Evolutionary conservation across 164 flowering plant species (phyloP).

Genomic region (Nymphaea thermarum): DNA sequence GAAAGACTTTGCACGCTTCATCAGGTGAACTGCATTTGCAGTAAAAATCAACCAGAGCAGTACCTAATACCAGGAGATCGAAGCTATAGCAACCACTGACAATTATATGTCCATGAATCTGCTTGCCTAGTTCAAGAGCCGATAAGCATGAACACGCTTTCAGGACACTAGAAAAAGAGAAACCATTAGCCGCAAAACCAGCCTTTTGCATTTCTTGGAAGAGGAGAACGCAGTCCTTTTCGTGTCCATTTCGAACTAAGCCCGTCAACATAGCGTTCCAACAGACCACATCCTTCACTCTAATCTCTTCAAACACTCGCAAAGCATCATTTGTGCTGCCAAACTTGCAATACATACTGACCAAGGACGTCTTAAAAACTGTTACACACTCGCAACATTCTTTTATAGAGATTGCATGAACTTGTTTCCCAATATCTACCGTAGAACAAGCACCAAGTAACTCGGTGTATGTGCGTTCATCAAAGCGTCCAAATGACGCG

Average conservation of each 20-base stretch:
- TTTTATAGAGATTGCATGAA: conserved; percentile 33
- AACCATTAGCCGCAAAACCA: conserved; percentile 20
- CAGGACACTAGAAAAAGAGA: conserved; percentile 36
- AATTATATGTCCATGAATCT: conserved; percentile 34
- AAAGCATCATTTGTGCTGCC: conserved; percentile 22
- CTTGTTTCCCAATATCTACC: conserved; percentile 24
- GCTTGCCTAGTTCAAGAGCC: conserved; percentile 30
- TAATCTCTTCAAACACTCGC: conserved; percentile 26
- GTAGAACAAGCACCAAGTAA: conserved; percentile 29
- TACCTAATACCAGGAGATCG: conserved; percentile 32
- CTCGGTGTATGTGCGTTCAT: conserved; percentile 34
- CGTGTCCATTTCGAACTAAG: conserved; percentile 23
- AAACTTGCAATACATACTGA: conserved; percentile 42
- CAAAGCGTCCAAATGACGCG: conserved; percentile 7
- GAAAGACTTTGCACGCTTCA: conserved; percentile 28
- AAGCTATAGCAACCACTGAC: conserved; percentile 16
- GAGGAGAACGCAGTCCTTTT: conserved; percentile 15
- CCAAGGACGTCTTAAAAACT: conserved; percentile 32
- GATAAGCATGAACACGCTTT: conserved; percentile 29
- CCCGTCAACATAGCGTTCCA: conserved; percentile 48
- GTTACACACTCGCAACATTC: conserved; percentile 18
- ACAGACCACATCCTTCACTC: conserved; percentile 29
- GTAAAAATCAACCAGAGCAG: conserved; percentile 42
- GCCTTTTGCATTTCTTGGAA: conserved; percentile 29
- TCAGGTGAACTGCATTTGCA: conserved; percentile 18